Conservation (phyloP, 805 yeast genomes). For the Blastobotrys peoriensis region DNA sequence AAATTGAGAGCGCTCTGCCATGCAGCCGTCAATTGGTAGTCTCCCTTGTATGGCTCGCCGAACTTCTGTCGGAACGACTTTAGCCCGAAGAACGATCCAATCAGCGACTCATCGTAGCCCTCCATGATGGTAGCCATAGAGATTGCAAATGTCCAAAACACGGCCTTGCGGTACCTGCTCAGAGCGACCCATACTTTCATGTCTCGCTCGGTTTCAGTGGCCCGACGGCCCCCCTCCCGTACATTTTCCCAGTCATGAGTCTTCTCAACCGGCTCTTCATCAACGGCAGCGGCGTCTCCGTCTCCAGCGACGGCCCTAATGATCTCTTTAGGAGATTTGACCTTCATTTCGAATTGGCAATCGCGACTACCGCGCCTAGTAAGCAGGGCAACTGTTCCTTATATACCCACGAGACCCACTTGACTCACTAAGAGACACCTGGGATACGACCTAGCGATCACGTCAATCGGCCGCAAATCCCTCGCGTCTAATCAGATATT, state of each 20-base stretch:
- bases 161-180: conserved; percentile 36
- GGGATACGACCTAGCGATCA: no score
- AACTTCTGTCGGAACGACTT: conserved; percentile 39
- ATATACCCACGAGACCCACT: no score
- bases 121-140: conserved; percentile 43
- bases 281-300: no score
- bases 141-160: conserved; percentile 40
- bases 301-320: no score
- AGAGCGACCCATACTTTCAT: background rate
- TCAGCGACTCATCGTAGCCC: conserved; percentile 41
- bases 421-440: no score
- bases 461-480: no score
- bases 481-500: no score
- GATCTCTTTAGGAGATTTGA: no score
- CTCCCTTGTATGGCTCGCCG: conserved; percentile 27
- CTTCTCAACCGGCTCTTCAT: no score
- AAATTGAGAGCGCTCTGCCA: conserved; percentile 21
- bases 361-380: no score
- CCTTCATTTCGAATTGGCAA: no score
- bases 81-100: conserved; percentile 40
- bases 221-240: background rate
- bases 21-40: conserved; percentile 15
- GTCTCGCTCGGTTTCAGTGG: background rate
- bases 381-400: no score
- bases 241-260: conserved; percentile 2